phyloP scores from a whole-genome alignment of 1,284 basidiomycete genomes.

The Ganoderma boninense region DNA sequence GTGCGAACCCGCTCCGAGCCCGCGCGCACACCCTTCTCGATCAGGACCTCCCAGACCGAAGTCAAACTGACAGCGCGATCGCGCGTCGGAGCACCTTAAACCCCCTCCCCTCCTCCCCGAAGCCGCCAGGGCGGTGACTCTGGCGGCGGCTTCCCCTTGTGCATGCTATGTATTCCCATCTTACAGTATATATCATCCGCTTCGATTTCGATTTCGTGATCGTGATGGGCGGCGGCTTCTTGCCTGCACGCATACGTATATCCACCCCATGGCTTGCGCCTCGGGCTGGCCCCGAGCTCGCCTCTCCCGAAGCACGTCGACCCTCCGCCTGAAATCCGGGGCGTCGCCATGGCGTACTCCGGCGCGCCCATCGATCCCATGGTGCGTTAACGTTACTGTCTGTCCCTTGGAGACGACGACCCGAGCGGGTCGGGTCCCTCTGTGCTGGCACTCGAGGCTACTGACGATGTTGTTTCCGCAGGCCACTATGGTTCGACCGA shows the following conservation, averaged over 20 bases:
- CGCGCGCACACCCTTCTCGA: neutral
- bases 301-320: neutral
- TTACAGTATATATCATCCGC: neutral
- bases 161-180: too few species aligned
- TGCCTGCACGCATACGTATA: neutral
- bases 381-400: neutral
- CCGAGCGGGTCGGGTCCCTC: too few species aligned
- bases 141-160: too few species aligned
- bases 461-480: neutral
- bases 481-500: neutral
- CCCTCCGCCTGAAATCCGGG: neutral
- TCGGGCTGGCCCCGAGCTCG: neutral
- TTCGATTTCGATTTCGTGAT: neutral
- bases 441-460: too few species aligned
- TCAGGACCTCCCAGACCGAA: neutral
- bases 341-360: neutral
- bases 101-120: too few species aligned
- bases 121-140: neutral
- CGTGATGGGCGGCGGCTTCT: conserved; percentile 5
- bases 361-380: neutral
- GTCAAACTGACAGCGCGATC: neutral
- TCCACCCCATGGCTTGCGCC: neutral
- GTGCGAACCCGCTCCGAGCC: too few species aligned
- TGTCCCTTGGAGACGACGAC: neutral
- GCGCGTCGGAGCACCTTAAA: neutral